Evolutionary conservation across 2,329 filamentous ascomycete species (phyloP).

Genomic region (Phaeomoniella chlamydospora): DNA sequence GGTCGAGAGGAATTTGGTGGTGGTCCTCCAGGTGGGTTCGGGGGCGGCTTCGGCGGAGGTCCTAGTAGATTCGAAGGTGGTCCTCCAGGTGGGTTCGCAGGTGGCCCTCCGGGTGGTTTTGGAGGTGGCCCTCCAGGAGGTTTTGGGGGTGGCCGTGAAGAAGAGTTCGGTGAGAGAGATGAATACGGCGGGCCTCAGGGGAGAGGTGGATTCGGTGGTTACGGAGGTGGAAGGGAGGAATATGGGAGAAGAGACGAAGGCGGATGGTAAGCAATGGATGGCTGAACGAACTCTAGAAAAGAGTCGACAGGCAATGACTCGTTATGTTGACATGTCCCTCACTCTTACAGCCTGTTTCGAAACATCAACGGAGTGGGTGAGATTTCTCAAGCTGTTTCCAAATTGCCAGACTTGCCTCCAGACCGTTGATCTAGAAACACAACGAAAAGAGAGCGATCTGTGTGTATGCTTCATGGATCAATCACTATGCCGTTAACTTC

Average conservation of each 20-base stretch:
- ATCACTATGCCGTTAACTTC: too few species aligned
- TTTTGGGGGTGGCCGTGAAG: constrained; percentile 14
- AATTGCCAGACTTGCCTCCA: too few species aligned
- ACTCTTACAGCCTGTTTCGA: too few species aligned
- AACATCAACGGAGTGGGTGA: too few species aligned
- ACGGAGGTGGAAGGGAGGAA: constrained; percentile 2
- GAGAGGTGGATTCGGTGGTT: constrained; percentile 2
- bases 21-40: constrained; percentile 10
- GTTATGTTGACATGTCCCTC: too few species aligned
- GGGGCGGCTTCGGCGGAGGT: constrained; percentile 4
- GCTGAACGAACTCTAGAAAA: too few species aligned
- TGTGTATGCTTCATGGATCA: too few species aligned
- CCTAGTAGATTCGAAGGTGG: constrained; percentile 1
- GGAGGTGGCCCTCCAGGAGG: constrained; percentile 3
- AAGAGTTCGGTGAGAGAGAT: constrained; percentile 5
- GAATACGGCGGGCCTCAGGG: constrained; percentile 4
- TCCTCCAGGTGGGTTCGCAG: constrained; percentile 10
- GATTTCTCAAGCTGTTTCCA: too few species aligned
- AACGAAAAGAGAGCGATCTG: too few species aligned
- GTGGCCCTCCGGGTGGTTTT: too few species aligned
- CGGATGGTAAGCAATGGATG: constrained; percentile 2
- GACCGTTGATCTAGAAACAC: too few species aligned
- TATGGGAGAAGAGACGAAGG: background rate
- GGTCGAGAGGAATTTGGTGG: constrained; percentile 11
- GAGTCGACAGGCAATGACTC: too few species aligned